Percentiles rank a stretch among this genome's conserved stretches.
These are phyloP conservation scores for Boletus sp. DNA, from an alignment of 768 basidiomycete genomes.

Conservation along the genomic window DNA sequence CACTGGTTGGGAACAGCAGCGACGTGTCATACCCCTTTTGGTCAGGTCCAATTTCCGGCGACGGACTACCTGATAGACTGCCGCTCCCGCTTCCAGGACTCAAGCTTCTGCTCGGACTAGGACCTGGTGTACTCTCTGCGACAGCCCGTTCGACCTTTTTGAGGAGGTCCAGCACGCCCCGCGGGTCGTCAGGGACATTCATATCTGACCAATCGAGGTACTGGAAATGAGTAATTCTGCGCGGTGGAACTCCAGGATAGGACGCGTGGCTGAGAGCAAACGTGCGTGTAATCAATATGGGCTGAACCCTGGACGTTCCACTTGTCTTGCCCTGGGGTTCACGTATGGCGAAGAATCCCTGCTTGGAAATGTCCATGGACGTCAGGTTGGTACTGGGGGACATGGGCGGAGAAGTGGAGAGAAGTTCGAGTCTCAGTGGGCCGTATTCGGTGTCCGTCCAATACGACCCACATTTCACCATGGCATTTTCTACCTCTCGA, in stretches of 20 bases:
- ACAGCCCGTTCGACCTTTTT: slow-evolving; percentile 53
- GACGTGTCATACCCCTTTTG: slow-evolving; percentile 1
- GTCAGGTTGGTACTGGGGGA: slow-evolving; percentile 33
- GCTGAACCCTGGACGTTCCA: slow-evolving; percentile 14
- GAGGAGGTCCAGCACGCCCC: slow-evolving; percentile 71
- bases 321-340: slow-evolving; percentile 15
- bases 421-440: slow-evolving; percentile 57
- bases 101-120: slow-evolving; percentile 25
- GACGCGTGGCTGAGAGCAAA: slow-evolving; percentile 67
- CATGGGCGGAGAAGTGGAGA: slow-evolving; percentile 43
- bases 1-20: slow-evolving; percentile 20
- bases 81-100: slow-evolving; percentile 21
- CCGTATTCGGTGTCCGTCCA: slow-evolving; percentile 77
- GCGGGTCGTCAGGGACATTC: slow-evolving; percentile 86
- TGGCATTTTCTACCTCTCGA: slow-evolving; percentile 82
- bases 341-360: slow-evolving; percentile 39
- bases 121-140: slow-evolving; percentile 30
- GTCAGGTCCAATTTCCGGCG: slow-evolving; percentile 12
- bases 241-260: slow-evolving; percentile 56
- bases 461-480: slow-evolving; percentile 89
- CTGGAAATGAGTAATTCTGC: slow-evolving; percentile 84
- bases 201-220: slow-evolving; percentile 97
- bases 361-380: slow-evolving; percentile 21
- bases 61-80: slow-evolving; percentile 18
- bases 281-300: slow-evolving; percentile 50